phyloP scores from a whole-genome alignment of 495 filamentous ascomycete species.

The Cudoniella acicularis region DNA sequence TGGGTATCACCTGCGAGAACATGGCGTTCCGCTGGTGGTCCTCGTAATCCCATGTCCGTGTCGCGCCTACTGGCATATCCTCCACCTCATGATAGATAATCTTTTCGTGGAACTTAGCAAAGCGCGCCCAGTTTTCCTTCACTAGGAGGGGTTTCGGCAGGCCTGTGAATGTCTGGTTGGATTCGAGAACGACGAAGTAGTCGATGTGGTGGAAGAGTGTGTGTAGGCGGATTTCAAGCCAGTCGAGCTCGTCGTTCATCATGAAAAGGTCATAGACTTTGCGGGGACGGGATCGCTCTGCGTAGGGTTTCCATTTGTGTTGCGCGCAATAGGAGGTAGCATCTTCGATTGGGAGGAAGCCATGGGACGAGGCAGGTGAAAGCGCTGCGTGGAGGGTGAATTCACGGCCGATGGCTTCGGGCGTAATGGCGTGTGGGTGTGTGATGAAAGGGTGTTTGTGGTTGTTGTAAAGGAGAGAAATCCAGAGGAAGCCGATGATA shows the following conservation, averaged over 20 bases:
- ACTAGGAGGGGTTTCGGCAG: slow-evolving; percentile 35
- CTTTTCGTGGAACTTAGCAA: slow-evolving; percentile 34
- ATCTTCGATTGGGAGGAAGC: background rate
- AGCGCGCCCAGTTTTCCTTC: slow-evolving; percentile 35
- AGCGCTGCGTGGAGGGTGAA: background rate
- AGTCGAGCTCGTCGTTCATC: slow-evolving; percentile 42
- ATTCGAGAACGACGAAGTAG: slow-evolving; percentile 49
- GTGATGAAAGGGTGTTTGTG: background rate
- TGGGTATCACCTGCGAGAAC: slow-evolving; percentile 31
- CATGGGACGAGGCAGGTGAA: background rate
- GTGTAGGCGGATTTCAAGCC: slow-evolving; percentile 42
- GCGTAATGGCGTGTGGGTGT: background rate
- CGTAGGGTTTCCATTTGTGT: background rate
- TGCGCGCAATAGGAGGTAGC: background rate
- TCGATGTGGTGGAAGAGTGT: slow-evolving; percentile 35
- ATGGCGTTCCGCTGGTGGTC: slow-evolving; percentile 36
- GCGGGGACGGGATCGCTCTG: slow-evolving; percentile 11
- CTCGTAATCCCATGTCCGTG: slow-evolving; percentile 33
- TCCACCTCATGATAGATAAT: slow-evolving; percentile 37
- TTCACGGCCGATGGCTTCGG: background rate
- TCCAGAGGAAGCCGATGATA: background rate
- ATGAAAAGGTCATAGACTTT: slow-evolving; percentile 44
- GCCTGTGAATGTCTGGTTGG: slow-evolving; percentile 39
- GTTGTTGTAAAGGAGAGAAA: background rate
- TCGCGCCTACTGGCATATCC: slow-evolving; percentile 25